Base-by-base conservation (phyloP, 208 protist species). In the Leishmania tarentolae region DNA sequence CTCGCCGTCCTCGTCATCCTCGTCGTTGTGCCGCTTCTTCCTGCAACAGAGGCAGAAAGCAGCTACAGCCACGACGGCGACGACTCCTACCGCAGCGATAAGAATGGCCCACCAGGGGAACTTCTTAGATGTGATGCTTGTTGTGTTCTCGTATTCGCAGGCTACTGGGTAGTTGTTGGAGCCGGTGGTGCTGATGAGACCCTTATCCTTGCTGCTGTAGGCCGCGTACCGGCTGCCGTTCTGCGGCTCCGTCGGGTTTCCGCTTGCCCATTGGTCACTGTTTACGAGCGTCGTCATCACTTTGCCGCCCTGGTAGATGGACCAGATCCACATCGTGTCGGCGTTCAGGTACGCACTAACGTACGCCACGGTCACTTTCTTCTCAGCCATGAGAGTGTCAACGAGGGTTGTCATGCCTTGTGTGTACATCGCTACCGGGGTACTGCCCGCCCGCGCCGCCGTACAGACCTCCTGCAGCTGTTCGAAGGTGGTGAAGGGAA, bases 71-170 rank as follows among this genome's bases (percentile, higher is more conserved):
- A 73, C 59, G 35, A 66, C 70, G 37, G 31, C 76, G 40, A 56
- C 50, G 37, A 81, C 81, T 47, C 24, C 50, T 50, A 65, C 59
- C 40, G 78, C 70, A 42, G 78, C 31, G 81, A 84, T 80, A 61
- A 84, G 68, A 44, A 78, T 80, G 44, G 11, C 59, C 76, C 76
- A 80, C 81, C 81, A 84, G 24, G 75, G 59, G n/a, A 77, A 47
- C 63, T 5, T n/a, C 66, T 71, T 75, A n/a, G n/a, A n/a, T n/a
- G n/a, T n/a, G n/a, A n/a, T n/a, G 44, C 37, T 15, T 57, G 28
- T 31, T 9, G 0, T 53, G 21, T 56, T 37, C 9, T 47, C n/a
- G 46, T 52, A 56, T 2, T 31, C 40, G 70, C 70, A 75, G n/a
- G 37, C 11, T 24, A 75, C 70, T 9, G 70, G 70, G 70, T 57